Evolutionary conservation across 768 basidiomycete species (phyloP), one percentile per base, ranked within the genome.

Genomic region (Suillus spraguei): DNA sequence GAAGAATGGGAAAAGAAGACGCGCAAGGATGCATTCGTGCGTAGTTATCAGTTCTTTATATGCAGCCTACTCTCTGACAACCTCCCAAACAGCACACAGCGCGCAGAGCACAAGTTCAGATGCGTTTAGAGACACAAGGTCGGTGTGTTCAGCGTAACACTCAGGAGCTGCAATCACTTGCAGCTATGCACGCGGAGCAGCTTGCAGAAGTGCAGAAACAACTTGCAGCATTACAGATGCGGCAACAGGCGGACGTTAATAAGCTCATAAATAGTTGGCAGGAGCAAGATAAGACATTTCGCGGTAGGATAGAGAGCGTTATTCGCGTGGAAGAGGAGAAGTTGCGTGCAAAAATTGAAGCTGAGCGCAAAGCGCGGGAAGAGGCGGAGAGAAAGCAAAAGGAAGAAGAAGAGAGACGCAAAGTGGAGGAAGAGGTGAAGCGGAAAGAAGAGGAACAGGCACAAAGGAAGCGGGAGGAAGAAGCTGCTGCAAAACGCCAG

Each of bases 301-400:
- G 85, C 78, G 79, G 85, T 33, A 79, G 86, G 5, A 84, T 91
- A 60, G 89, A 92, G 72, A 71, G 65, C 3, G 85, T 81, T 8
- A 92, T 92, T 65, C 82, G 82, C 68, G 36, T 75, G 4, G 89
- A 91, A 69, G 87, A 90, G 65, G 87, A 86, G 35, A 88, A 85
- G 63, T 73, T 83, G 24, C 80, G 79, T 10, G 79, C 72, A 64
- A 78, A 71, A 62, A 67, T 86, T 44, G 88, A 87, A 63, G 86
- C 81, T 24, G 89, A 91, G 72, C 77, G 83, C 62, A 83, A 77
- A 71, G 74, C 68, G 35, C 72, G 73, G 22, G 83, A 84, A 63
- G 84, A 83, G 66, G 80, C 80, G 60, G 83, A 87, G 60, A 72
- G 73, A 63, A 75, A 72, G 58, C 75, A 76, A 50, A 79, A 80